A percentile compares a stretch with the other conserved stretches of the same genome.
These are phyloP conservation scores for Pseudogymnoascus verrucosus DNA, from an alignment of 2,329 filamentous ascomycete species.

Conservation along the genomic window DNA sequence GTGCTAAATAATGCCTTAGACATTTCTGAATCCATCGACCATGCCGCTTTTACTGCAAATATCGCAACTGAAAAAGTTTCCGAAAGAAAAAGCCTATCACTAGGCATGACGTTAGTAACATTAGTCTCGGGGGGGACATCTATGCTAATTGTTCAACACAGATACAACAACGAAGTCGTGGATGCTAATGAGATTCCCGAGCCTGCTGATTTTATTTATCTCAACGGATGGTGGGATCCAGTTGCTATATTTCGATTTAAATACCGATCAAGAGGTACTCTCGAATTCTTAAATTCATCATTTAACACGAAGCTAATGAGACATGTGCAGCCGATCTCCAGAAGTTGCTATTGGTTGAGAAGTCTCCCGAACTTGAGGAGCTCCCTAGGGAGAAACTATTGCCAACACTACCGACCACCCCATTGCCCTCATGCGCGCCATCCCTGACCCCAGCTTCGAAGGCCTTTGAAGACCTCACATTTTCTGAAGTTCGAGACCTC, in stretches of 20 bases:
- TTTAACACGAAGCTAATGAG: background rate
- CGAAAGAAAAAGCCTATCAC: background rate
- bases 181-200: too few species aligned
- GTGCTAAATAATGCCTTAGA: too few species aligned
- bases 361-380: background rate
- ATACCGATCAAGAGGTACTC: background rate
- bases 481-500: too few species aligned
- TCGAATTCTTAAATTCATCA: background rate
- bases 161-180: background rate
- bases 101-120: background rate
- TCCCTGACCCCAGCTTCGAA: too few species aligned
- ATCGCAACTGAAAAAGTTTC: background rate
- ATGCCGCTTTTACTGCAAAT: too few species aligned
- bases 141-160: background rate
- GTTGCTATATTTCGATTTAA: background rate
- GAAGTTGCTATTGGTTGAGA: background rate
- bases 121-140: background rate
- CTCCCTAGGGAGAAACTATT: background rate
- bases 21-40: too few species aligned
- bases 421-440: too few species aligned
- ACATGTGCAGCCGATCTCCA: background rate
- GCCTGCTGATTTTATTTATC: too few species aligned
- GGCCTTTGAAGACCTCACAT: too few species aligned
- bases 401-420: background rate
- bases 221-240: too few species aligned